Percentiles rank a stretch among this genome's conserved stretches.
Evolutionary conservation across 768 basidiomycete species (phyloP).

Genomic region (Lyophyllum shimeji): DNA sequence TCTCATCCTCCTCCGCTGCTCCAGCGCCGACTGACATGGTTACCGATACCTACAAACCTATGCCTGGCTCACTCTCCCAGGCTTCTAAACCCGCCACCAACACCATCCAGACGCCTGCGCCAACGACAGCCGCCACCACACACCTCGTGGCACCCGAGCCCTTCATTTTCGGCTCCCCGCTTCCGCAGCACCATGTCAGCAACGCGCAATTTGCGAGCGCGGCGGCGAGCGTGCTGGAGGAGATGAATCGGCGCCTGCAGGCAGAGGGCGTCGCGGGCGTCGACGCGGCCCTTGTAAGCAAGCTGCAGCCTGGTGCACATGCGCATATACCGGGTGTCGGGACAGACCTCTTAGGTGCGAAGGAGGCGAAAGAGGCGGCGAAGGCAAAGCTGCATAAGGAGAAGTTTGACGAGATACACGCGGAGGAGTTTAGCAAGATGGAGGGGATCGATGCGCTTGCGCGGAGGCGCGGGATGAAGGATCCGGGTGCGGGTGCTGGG

Average conservation of each 20-base stretch:
- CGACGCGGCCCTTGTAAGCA: conserved; percentile 43
- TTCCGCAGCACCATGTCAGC: conserved; percentile 59
- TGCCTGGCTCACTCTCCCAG: conserved; percentile 32
- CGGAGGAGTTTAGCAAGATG: conserved; percentile 72
- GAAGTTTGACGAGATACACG: conserved; percentile 61
- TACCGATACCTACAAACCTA: conserved; percentile 27
- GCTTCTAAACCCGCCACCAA: neutral
- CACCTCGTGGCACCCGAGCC: conserved; percentile 32
- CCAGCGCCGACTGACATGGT: conserved; percentile 13
- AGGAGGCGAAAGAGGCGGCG: conserved; percentile 32
- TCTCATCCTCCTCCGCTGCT: conserved; percentile 13
- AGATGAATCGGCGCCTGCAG: conserved; percentile 76
- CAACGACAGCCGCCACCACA: conserved; percentile 15
- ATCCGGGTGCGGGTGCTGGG: conserved; percentile 12
- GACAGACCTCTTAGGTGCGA: conserved; percentile 3
- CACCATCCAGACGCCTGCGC: conserved; percentile 2
- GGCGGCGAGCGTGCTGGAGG: conserved; percentile 71
- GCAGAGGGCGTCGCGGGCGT: conserved; percentile 55
- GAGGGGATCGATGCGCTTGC: conserved; percentile 60
- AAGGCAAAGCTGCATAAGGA: conserved; percentile 29
- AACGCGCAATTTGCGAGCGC: conserved; percentile 67
- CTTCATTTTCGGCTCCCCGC: conserved; percentile 80
- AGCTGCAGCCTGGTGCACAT: conserved; percentile 31
- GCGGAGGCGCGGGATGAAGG: conserved; percentile 27
- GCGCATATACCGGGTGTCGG: conserved; percentile 15